phyloP scores from a whole-genome alignment of 106 monocot genomes.

The Hemerocallis citrina region DNA sequence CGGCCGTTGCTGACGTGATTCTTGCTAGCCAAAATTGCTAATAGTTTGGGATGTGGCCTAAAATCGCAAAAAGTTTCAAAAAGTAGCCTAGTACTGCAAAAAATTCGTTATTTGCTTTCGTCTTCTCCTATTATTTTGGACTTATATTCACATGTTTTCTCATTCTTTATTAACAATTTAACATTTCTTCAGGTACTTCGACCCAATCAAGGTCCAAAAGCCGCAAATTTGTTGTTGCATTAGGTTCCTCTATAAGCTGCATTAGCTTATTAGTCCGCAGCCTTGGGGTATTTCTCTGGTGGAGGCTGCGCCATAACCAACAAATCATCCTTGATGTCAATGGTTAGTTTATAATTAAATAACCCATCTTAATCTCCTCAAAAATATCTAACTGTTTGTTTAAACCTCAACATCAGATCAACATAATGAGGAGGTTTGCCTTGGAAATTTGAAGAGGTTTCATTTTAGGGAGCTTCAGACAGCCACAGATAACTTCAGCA shows the following conservation, averaged over 20 bases:
- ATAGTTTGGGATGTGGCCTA: too few species aligned
- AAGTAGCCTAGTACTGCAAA: too few species aligned
- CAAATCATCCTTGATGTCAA: conserved; percentile 42
- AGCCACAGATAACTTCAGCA: conserved; percentile 43
- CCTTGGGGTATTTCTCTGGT: conserved; percentile 33
- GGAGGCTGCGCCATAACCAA: conserved; percentile 32
- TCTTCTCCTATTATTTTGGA: too few species aligned
- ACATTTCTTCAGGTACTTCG: conserved; percentile 4
- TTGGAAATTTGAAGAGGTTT: conserved; percentile 38
- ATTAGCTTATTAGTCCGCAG: conserved; percentile 12
- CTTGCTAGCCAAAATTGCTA: too few species aligned
- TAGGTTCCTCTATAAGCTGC: conserved; percentile 22
- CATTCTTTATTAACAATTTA: neutral
- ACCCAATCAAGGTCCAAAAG: conserved; percentile 11
- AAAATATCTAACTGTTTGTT: too few species aligned
- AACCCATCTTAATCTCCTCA: neutral
- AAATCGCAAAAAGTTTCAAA: too few species aligned
- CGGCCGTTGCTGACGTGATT: too few species aligned
- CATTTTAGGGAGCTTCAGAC: conserved; percentile 43
- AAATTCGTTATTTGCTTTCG: too few species aligned
- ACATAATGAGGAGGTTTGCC: conserved; percentile 28
- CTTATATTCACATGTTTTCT: neutral
- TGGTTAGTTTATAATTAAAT: conserved; percentile 22
- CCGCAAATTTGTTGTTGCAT: conserved; percentile 35
- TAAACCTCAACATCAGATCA: conserved; percentile 26